A percentile compares a stretch with the other conserved stretches of the same genome.
These are phyloP conservation scores for Lojkania enalia DNA, from an alignment of 2,329 filamentous ascomycete species.

Conservation along the genomic window DNA sequence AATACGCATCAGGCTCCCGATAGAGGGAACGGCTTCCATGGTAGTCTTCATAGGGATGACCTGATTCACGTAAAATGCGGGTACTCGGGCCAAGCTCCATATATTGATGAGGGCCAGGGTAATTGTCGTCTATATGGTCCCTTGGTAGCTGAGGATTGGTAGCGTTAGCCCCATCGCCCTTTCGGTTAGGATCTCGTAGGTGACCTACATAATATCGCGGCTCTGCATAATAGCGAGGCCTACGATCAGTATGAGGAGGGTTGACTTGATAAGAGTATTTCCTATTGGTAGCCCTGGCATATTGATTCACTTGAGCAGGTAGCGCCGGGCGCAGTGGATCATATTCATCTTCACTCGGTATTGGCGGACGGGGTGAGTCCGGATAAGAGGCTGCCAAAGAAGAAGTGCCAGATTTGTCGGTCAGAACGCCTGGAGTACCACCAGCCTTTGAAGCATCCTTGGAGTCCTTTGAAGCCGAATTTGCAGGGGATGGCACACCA, in stretches of 20 bases:
- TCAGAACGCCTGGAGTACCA: constrained; percentile 21
- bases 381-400: constrained; percentile 25
- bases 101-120: constrained; percentile 30
- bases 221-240: constrained; percentile 35
- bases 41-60: constrained; percentile 32
- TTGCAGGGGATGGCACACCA: constrained; percentile 28
- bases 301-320: constrained; percentile 20
- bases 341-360: constrained; percentile 53
- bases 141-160: constrained; percentile 26
- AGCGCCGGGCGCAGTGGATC: constrained; percentile 49
- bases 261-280: constrained; percentile 29
- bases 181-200: constrained; percentile 6
- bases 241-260: constrained; percentile 29
- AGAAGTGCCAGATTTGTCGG: constrained; percentile 26
- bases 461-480: constrained; percentile 34
- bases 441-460: constrained; percentile 27
- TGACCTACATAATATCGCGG: constrained; percentile 42
- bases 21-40: constrained; percentile 35
- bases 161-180: constrained; percentile 20
- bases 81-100: constrained; percentile 35
- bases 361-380: constrained; percentile 39
- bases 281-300: constrained; percentile 19
- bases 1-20: constrained; percentile 37
- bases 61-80: constrained; percentile 30
- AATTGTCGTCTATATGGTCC: constrained; percentile 34